These are phyloP conservation scores for Sphaerulina populicola DNA, from an alignment of 2,329 filamentous ascomycete species.

Conservation along the genomic window DNA sequence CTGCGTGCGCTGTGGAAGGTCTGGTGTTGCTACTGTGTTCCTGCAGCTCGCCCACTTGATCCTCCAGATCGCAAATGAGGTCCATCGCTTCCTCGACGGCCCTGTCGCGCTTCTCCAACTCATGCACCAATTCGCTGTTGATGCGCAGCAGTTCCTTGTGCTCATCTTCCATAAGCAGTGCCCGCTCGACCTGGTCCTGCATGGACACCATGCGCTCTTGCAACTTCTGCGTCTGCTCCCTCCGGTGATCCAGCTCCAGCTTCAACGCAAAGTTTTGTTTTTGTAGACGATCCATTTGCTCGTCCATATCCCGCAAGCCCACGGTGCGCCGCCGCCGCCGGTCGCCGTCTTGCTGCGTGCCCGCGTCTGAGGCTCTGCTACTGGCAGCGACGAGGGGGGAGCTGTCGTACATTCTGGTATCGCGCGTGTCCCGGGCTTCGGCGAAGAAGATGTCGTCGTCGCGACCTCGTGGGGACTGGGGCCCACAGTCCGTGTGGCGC, in stretches of 20 bases:
- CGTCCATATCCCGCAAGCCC: constrained; percentile 60
- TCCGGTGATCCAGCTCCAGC: constrained; percentile 60
- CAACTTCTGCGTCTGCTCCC: constrained; percentile 54
- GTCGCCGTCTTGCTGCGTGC: constrained; percentile 15
- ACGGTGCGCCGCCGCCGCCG: constrained; percentile 31
- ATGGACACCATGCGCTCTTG: constrained; percentile 52
- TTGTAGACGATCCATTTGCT: constrained; percentile 59
- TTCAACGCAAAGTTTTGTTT: constrained; percentile 74
- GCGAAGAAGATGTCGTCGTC: constrained; percentile 34
- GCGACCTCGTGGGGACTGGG: constrained; percentile 18
- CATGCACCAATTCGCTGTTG: constrained; percentile 51
- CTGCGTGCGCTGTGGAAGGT: constrained; percentile 30
- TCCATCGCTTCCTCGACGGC: constrained; percentile 62
- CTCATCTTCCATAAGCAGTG: constrained; percentile 32
- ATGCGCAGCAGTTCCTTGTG: constrained; percentile 48
- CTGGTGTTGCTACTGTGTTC: constrained; percentile 24
- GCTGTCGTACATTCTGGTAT: constrained; percentile 25
- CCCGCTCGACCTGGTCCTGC: constrained; percentile 43
- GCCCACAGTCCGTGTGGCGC: constrained; percentile 32
- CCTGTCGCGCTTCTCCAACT: constrained; percentile 60
- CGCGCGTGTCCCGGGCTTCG: constrained; percentile 25
- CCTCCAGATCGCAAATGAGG: constrained; percentile 60
- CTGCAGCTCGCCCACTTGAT: constrained; percentile 30
- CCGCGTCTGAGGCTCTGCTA: constrained; percentile 15
- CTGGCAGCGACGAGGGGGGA: constrained; percentile 22